Base-by-base conservation (phyloP, 768 basidiomycete species). In the Suillus discolor region DNA sequence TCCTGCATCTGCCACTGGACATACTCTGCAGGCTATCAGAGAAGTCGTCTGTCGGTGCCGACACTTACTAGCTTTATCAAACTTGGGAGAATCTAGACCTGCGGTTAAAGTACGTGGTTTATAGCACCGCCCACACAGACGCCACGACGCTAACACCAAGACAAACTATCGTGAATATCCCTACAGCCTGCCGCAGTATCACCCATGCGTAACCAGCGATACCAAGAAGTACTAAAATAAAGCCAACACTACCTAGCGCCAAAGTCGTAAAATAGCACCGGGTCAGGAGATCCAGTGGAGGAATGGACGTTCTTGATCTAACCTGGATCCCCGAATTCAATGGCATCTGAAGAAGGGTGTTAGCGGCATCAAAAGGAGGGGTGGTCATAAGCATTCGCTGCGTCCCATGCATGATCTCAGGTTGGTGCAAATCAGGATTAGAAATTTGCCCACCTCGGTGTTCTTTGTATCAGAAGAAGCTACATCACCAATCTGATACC, bases 241-340 rank as follows among this genome's bases (percentile, higher is more conserved):
- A 78, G 1, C 75, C 75, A 16, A 41, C 42, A 31, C 71, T 44
- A 16, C 74, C 38, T 34, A 75, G 67, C 36, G n/a, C 67, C 15
- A 78, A 70, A 7, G 68, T 71, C 38, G 72, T 78, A 38, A 66
- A 66, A 34, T 71, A 78, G 61, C 77, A 77, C 12, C 67, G 68
- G 9, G 68, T 70, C 0, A 77, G 28, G 15, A 77, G 69, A 36
- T 68, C 57, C 53, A 73, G 6, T 0, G 75, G 74, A 0, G 68
- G 61, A 9, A 5, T 28, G 31, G 39, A 42, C 11, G 62, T 63
- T 36, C 41, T 44, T 12, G 57, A 63, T 20, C 9, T 7, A 62
- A 36, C 5, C 18, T 18, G 39, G 59, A 60, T 11, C 18, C 59
- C 18, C 25, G 15, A 5, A 15, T 41, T 41, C 13, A 12, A 6